A percentile compares a stretch with the other conserved stretches of the same genome.
Conservation (phyloP, 2,329 filamentous ascomycete genomes). For the Colletotrichum melonis region DNA sequence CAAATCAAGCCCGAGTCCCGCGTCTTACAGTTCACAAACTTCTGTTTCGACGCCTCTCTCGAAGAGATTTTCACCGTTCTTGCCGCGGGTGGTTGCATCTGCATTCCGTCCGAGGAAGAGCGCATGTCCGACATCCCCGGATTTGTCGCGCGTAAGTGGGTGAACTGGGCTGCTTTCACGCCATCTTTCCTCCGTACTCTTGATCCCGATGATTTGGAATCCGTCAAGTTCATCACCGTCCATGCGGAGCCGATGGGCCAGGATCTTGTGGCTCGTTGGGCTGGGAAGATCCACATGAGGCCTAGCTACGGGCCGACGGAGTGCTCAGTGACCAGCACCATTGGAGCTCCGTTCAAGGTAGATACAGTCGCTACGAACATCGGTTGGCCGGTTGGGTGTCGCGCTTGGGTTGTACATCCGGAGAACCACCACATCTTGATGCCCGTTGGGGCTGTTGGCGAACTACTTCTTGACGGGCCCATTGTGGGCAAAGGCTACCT, state of each 20-base stretch:
- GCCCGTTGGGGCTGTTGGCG: constrained; percentile 25
- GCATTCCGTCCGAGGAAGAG: constrained; percentile 50
- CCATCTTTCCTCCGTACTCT: constrained; percentile 64
- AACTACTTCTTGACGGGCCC: constrained; percentile 27
- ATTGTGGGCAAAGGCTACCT: constrained; percentile 25
- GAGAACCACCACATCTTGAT: constrained; percentile 29
- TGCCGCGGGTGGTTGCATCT: constrained; percentile 56
- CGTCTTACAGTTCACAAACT: constrained; percentile 59
- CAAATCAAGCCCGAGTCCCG: constrained; percentile 12
- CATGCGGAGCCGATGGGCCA: constrained; percentile 42
- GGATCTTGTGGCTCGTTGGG: constrained; percentile 39
- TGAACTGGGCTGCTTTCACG: constrained; percentile 66
- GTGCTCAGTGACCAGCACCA: constrained; percentile 37
- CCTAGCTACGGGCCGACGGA: constrained; percentile 44
- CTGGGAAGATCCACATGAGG: constrained; percentile 36
- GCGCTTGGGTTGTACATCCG: constrained; percentile 41
- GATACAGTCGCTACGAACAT: constrained; percentile 26
- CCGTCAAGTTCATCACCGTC: constrained; percentile 49
- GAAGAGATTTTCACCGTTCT: constrained; percentile 64
- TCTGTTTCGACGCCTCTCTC: constrained; percentile 64
- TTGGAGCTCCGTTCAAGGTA: constrained; percentile 44
- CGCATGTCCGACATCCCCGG: constrained; percentile 58
- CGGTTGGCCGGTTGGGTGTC: constrained; percentile 41
- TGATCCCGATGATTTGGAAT: constrained; percentile 48
- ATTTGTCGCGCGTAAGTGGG: constrained; percentile 61